Base-by-base conservation (phyloP, 441 rosid species). In the Lepidium campestre region DNA sequence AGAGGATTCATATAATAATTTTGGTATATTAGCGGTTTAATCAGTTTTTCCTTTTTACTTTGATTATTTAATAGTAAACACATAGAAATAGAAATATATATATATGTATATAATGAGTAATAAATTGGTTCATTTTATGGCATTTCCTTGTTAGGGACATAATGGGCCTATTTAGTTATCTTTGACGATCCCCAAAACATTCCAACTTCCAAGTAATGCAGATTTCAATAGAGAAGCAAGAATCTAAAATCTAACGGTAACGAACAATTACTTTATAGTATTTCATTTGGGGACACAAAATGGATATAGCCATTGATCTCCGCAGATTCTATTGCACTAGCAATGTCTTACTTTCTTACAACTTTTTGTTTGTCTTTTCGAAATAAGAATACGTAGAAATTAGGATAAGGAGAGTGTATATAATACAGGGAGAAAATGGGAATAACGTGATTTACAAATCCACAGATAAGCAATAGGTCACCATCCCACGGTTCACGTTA, bases 401-500 rank as follows among this genome's bases (percentile, higher is more conserved):
- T 35, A 46, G 34, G 39, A 36, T 2, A 34, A 15, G 6, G 11
- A 14, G 31, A 11, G 63, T 25, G 17, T 47, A 19, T 19, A n/a
- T 19, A 12, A 15, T n/a, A 46, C n/a, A 67, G 14, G 60, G 70
- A 62, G 41, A 68, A 62, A 62, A 74, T 68, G 57, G 77, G 77
- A 68, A 74, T 62, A 68, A 62, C 70, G 74, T 62, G 77, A 68
- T 55, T 2, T 67, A 39, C 60, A 55, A 42, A 62, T 23, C 59
- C 65, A 62, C 50, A 68, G 77, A 74, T 74, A 62, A 74, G 48
- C 62, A 57, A 61, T 68, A 74, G 25, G 74, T 74, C 77, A 74
- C 77, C 55, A 74, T 74, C 77, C 44, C 70, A 74, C 70, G 11
- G 73, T 67, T 73, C 77, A 73, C 77, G 77, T 73, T 73, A 67